These are phyloP conservation scores for Trichaptum fuscoviolaceum DNA, from an alignment of 768 basidiomycete genomes.

Conservation along the genomic window DNA sequence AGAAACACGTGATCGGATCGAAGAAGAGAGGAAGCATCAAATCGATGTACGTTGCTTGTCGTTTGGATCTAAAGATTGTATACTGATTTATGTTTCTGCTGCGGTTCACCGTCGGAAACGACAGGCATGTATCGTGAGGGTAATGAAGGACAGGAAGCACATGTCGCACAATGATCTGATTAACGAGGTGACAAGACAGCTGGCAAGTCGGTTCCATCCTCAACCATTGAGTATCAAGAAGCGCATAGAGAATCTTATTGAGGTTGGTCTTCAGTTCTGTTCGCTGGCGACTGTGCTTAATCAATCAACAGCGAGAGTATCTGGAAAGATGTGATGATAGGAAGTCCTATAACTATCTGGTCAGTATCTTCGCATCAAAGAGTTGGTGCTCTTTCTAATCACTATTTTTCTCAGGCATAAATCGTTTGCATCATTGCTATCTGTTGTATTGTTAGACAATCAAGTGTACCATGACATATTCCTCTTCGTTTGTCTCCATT, in stretches of 20 bases:
- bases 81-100: background rate
- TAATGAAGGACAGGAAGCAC: constrained; percentile 94
- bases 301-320: constrained; percentile 75
- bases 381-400: background rate
- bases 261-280: constrained; percentile 45
- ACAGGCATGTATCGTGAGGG: constrained; percentile 93
- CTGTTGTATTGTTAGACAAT: background rate
- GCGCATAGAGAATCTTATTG: constrained; percentile 88
- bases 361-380: constrained; percentile 16
- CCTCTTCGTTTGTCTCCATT: background rate
- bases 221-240: constrained; percentile 87
- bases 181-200: constrained; percentile 84
- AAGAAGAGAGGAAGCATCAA: constrained; percentile 86
- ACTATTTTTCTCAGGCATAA: background rate
- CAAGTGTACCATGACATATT: background rate
- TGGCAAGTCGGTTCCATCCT: constrained; percentile 81
- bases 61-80: background rate
- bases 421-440: background rate
- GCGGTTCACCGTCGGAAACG: background rate
- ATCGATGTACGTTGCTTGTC: constrained; percentile 60
- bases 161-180: constrained; percentile 87
- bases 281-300: background rate
- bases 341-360: constrained; percentile 83
- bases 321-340: constrained; percentile 84
- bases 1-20: constrained; percentile 86